These are phyloP conservation scores for Trichoderma arundinaceum DNA, from an alignment of 2,329 filamentous ascomycete genomes.

Conservation along the genomic window DNA sequence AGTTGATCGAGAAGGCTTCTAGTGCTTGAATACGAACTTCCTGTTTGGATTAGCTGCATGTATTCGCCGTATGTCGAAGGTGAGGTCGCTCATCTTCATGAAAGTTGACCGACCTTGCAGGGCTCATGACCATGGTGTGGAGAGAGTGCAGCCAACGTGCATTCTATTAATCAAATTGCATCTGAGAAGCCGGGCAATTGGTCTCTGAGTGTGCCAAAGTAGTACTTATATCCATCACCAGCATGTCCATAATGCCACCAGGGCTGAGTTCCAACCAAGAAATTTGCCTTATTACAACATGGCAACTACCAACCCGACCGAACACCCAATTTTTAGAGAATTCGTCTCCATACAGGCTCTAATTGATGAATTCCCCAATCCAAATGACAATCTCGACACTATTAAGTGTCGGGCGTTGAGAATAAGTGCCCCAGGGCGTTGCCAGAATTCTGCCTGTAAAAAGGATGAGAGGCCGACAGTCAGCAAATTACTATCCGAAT, in stretches of 20 bases:
- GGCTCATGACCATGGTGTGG: not conserved
- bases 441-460: not conserved
- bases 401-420: not conserved
- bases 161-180: too few species aligned
- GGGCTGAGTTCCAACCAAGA: not conserved
- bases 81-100: not conserved
- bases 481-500: not conserved
- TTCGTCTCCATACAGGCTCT: not conserved
- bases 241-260: not conserved
- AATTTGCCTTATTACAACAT: not conserved
- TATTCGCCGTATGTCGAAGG: not conserved
- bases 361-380: not conserved
- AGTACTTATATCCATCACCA: not conserved
- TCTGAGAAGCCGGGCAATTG: too few species aligned
- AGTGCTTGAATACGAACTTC: not conserved
- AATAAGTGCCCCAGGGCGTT: not conserved
- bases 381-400: not conserved
- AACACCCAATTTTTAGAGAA: not conserved
- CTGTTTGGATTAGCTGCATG: not conserved
- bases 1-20: not conserved
- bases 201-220: not conserved
- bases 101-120: not conserved
- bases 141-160: not conserved
- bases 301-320: not conserved
- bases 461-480: not conserved